Evolutionary conservation across 148 eudicot genomes (phyloP), one percentile per base, ranked within the genome.

Genomic region (Fagopyrum esculentum): DNA sequence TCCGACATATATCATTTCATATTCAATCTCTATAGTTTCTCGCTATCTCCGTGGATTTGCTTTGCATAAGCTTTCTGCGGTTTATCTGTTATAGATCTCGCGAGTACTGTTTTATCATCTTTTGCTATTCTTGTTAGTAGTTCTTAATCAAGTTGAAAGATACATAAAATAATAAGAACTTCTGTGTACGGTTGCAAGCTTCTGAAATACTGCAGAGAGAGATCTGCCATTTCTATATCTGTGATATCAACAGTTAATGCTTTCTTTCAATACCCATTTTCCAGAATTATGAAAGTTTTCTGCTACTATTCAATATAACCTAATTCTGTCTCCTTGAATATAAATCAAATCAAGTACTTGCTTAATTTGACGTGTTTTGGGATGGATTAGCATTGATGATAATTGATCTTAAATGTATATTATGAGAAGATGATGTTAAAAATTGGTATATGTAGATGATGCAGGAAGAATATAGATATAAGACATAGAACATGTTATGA

Each of bases 41-140:
- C 16, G 61, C 29, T 56, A 15, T n/a, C n/a, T 7, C n/a, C 3
- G 1, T 15, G n/a, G 5, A 3, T n/a, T 2, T 56, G 6, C 26
- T n/a, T n/a, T 56, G 29, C 26, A 6, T n/a, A 4, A 6, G 61
- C n/a, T 56, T 56, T 56, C 40, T 35, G 61, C 19, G 29, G 16
- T 56, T 6, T 50, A 26, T 56, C 26, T 56, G 40, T 13, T 54
- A 54, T 54, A 54, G n/a, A 54, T 56, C 8, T 6, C n/a, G n/a
- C 26, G 61, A 17, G 26, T 56, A 56, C 61, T 56, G 61, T 56
- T 56, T 56, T 22, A 56, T 56, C 61, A 56, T 56, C 61, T 56
- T 15, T 15, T n/a, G 17, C 6, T 54, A n/a, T 15, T 54, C 17
- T 54, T 54, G 19, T 54, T 3, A 6, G 0, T 54, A 6, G 57